phyloP scores from a whole-genome alignment of 2,329 filamentous ascomycete species.

The Diaporthe vexans region DNA sequence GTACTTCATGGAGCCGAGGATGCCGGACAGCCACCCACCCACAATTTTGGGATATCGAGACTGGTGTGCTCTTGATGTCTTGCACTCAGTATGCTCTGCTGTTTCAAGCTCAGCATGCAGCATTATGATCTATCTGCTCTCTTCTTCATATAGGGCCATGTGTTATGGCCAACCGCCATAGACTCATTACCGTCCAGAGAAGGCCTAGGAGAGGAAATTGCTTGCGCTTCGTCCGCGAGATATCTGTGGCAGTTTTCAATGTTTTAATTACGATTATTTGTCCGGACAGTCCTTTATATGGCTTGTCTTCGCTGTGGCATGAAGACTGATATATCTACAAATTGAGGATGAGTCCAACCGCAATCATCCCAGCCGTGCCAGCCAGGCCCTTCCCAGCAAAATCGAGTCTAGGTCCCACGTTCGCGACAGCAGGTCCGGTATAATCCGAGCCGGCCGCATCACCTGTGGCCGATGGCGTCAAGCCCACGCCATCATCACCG shows the following conservation, averaged over 20 bases:
- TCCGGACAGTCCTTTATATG: too few species aligned
- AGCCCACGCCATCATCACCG: background rate
- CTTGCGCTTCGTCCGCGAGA: too few species aligned
- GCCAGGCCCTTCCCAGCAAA: background rate
- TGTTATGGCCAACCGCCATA: background rate
- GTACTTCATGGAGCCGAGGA: background rate
- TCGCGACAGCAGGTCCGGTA: background rate
- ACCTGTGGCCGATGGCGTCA: background rate
- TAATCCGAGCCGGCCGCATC: background rate
- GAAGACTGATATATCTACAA: background rate
- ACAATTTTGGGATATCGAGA: background rate
- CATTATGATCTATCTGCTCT: background rate
- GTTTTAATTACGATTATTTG: background rate
- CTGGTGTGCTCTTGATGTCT: background rate
- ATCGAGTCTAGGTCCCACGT: background rate
- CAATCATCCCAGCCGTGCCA: background rate
- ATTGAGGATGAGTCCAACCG: background rate
- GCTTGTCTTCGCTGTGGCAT: background rate
- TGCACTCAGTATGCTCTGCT: background rate
- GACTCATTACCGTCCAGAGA: background rate
- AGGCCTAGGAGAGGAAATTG: too few species aligned
- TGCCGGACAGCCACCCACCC: background rate
- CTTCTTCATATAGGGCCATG: background rate
- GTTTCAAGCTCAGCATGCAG: background rate
- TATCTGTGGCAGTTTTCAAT: background rate